These are phyloP conservation scores for Tritrichomonas foetus DNA, from an alignment of 208 protist genomes.

Conservation along the genomic window DNA sequence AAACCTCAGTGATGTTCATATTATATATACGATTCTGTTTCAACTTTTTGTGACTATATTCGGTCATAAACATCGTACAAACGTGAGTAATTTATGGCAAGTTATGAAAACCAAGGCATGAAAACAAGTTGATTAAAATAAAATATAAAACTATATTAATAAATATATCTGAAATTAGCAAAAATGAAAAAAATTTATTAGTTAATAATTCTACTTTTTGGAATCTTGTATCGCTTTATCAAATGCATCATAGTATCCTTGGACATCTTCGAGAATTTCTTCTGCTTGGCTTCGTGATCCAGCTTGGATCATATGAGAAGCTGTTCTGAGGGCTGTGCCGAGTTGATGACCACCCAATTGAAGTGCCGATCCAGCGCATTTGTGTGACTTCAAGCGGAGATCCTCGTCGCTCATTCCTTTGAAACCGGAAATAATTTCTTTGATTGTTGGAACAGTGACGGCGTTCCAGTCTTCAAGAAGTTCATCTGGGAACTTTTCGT, in stretches of 20 bases:
- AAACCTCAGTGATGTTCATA: too few relatives aligned
- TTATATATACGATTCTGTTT: too few relatives aligned
- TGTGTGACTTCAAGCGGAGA: not conserved
- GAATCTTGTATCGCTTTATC: not conserved
- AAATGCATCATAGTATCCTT: not conserved
- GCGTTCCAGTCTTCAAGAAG: not conserved
- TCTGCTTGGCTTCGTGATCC: not conserved
- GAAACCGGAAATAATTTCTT: not conserved
- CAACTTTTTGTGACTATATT: too few relatives aligned
- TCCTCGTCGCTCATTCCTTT: not conserved
- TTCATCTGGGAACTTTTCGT: not conserved
- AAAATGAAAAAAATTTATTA: too few relatives aligned
- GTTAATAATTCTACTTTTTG: too few relatives aligned
- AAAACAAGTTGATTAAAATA: too few relatives aligned
- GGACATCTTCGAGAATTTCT: slow-evolving; percentile 19
- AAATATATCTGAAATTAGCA: too few relatives aligned
- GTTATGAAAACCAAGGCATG: too few relatives aligned
- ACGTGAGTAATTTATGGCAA: too few relatives aligned
- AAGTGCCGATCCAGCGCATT: slow-evolving; percentile 5
- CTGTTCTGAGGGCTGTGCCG: not conserved
- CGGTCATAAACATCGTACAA: too few relatives aligned
- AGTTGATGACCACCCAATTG: slow-evolving; percentile 8
- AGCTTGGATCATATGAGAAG: not conserved
- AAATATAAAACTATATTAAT: too few relatives aligned
- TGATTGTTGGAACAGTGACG: not conserved